A percentile compares a stretch with the other conserved stretches of the same genome.
Evolutionary conservation across 371 early-diverging fungal genomes (phyloP).

Genomic region (Mucor indicus): DNA sequence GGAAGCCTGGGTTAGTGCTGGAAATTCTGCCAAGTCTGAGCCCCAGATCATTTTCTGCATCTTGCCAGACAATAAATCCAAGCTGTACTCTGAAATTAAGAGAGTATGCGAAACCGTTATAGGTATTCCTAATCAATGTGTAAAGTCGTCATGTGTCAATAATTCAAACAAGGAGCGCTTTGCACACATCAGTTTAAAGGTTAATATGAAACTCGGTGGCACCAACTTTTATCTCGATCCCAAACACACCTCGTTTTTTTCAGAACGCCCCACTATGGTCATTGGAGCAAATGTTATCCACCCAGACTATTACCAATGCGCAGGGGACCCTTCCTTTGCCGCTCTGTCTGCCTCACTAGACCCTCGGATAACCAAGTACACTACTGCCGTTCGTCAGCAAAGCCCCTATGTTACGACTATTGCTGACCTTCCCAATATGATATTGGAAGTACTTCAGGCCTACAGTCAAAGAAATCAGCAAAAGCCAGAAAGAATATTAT

Average conservation of each 20-base stretch:
- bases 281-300: slow-evolving; percentile 96
- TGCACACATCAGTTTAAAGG: slow-evolving; percentile 80
- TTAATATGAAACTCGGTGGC: slow-evolving; percentile 88
- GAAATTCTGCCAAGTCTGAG: slow-evolving; percentile 65
- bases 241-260: slow-evolving; percentile 56
- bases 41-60: slow-evolving; percentile 83
- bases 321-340: slow-evolving; percentile 86
- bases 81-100: slow-evolving; percentile 93
- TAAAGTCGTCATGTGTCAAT: slow-evolving; percentile 72
- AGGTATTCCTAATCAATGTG: slow-evolving; percentile 91
- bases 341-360: slow-evolving; percentile 68
- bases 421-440: slow-evolving; percentile 77
- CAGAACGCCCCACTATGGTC: slow-evolving; percentile 79
- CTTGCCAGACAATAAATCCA: slow-evolving; percentile 80
- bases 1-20: slow-evolving; percentile 66
- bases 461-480: slow-evolving; percentile 64
- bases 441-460: slow-evolving; percentile 74
- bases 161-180: slow-evolving; percentile 65
- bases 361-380: slow-evolving; percentile 80
- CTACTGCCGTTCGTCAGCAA: slow-evolving; percentile 81
- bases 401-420: slow-evolving; percentile 85
- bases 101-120: slow-evolving; percentile 88
- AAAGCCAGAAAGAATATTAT: slow-evolving; percentile 83
- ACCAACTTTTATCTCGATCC: slow-evolving; percentile 58
- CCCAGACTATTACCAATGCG: slow-evolving; percentile 72